Evolutionary conservation across 345 rosid species (phyloP).

Genomic region (Euclidium syriacum): DNA sequence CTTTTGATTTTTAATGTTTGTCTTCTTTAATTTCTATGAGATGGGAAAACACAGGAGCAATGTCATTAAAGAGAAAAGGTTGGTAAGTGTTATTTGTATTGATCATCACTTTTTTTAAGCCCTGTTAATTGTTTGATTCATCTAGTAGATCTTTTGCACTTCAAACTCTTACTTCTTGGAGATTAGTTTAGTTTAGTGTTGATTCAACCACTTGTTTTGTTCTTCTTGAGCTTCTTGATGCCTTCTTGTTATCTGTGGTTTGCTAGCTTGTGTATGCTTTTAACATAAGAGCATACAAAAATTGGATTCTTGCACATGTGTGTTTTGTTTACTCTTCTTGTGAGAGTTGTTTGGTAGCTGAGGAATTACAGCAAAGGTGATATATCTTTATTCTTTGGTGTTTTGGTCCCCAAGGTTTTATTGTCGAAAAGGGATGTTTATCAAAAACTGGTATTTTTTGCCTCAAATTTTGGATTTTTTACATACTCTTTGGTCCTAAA

Average conservation of each 20-base stretch:
- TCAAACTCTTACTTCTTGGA: background rate
- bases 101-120: background rate
- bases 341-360: slow-evolving; percentile 5
- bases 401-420: slow-evolving; percentile 13
- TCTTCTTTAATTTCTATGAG: too few relatives aligned
- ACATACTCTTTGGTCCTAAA: background rate
- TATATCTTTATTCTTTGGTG: background rate
- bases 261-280: background rate
- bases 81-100: background rate
- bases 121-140: background rate
- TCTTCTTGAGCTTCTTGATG: background rate
- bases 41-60: background rate
- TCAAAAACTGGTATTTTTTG: background rate
- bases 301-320: background rate
- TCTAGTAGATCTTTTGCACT: background rate
- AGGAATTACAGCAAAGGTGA: background rate
- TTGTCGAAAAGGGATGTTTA: background rate
- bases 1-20: slow-evolving; percentile 8
- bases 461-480: background rate
- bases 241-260: background rate
- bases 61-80: background rate
- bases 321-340: background rate
- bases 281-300: background rate
- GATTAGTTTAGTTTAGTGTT: background rate
- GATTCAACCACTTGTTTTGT: background rate